Conservation (phyloP, 2,329 filamentous ascomycete genomes). For the Gnomoniopsis smithogilvyi region DNA sequence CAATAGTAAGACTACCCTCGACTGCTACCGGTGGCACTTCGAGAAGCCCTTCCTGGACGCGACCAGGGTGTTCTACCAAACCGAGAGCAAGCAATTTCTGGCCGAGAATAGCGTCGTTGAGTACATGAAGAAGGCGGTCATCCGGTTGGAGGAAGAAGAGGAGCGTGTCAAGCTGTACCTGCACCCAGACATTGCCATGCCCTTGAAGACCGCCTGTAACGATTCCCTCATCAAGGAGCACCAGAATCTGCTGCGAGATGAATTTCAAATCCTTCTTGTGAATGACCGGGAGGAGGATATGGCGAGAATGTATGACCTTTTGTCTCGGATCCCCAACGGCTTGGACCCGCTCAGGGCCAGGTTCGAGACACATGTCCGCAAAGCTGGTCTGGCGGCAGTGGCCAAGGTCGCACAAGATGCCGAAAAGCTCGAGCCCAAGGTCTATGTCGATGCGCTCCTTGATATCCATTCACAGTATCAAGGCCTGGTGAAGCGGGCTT, state of each 20-base stretch:
- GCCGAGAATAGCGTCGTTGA: constrained; percentile 97
- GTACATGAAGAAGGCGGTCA: constrained; percentile 99
- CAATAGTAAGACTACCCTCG: constrained; percentile 87
- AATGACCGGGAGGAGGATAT: constrained; percentile 95
- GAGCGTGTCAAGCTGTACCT: constrained; percentile 90
- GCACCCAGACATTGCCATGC: constrained; percentile 81
- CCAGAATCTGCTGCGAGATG: constrained; percentile 79
- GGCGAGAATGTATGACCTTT: constrained; percentile 90
- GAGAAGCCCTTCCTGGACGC: constrained; percentile 87
- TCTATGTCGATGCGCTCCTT: constrained; percentile 91
- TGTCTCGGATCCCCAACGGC: constrained; percentile 86
- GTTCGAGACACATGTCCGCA: constrained; percentile 91
- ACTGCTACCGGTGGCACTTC: constrained; percentile 91
- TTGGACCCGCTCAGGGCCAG: constrained; percentile 81
- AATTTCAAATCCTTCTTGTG: constrained; percentile 91
- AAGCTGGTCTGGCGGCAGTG: constrained; percentile 82
- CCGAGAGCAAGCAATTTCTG: constrained; percentile 90
- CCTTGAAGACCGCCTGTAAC: constrained; percentile 84
- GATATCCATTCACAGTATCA: constrained; percentile 95
- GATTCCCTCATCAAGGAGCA: constrained; percentile 87
- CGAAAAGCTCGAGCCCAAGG: constrained; percentile 90
- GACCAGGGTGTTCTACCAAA: constrained; percentile 81
- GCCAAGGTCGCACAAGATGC: constrained; percentile 86
- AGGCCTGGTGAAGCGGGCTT: constrained; percentile 84
- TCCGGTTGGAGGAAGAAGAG: constrained; percentile 86